Percentiles rank a stretch among this genome's conserved stretches.
Conservation (phyloP, 2,329 filamentous ascomycete species). For the Nothophaeocryptopus gaeumannii region DNA sequence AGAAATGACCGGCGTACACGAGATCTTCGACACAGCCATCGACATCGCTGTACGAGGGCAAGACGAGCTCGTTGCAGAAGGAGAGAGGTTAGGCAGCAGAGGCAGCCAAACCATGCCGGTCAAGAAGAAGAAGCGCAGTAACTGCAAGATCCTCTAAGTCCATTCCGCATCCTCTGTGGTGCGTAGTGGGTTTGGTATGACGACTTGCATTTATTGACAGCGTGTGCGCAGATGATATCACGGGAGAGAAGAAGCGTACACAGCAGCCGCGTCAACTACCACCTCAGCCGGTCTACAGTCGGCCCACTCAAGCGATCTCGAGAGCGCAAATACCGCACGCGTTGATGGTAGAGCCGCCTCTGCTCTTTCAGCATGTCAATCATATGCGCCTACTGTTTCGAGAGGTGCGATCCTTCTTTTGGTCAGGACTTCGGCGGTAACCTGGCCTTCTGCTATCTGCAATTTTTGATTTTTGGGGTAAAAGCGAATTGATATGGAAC, state of each 20-base stretch:
- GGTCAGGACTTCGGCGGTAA: constrained; percentile 6
- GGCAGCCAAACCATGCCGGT: constrained; percentile 37
- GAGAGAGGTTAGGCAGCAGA: constrained; percentile 41
- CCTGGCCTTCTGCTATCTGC: not conserved
- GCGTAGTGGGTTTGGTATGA: constrained; percentile 4
- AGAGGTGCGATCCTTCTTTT: constrained; percentile 14
- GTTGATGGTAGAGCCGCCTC: constrained; percentile 8
- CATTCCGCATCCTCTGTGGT: constrained; percentile 1
- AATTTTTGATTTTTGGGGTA: no score
- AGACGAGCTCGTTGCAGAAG: constrained; percentile 43
- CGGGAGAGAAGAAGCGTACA: constrained; percentile 4
- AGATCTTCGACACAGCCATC: constrained; percentile 91
- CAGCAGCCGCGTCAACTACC: constrained; percentile 10
- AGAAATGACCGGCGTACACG: constrained; percentile 92
- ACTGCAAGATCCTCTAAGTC: constrained; percentile 71
- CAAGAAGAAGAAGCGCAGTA: constrained; percentile 79
- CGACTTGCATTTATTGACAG: constrained; percentile 17
- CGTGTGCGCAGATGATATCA: not conserved
- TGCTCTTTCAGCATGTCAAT: constrained; percentile 10
- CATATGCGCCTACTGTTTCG: constrained; percentile 8
- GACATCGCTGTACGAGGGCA: constrained; percentile 79
- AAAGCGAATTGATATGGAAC: not conserved
- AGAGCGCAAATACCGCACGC: constrained; percentile 4
- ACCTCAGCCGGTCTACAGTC: constrained; percentile 1
- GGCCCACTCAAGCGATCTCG: constrained; percentile 1